Evolutionary conservation across 345 rosid species (phyloP), one percentile per base, ranked within the genome.

Genomic region (Cardiospermum halicacabum): DNA sequence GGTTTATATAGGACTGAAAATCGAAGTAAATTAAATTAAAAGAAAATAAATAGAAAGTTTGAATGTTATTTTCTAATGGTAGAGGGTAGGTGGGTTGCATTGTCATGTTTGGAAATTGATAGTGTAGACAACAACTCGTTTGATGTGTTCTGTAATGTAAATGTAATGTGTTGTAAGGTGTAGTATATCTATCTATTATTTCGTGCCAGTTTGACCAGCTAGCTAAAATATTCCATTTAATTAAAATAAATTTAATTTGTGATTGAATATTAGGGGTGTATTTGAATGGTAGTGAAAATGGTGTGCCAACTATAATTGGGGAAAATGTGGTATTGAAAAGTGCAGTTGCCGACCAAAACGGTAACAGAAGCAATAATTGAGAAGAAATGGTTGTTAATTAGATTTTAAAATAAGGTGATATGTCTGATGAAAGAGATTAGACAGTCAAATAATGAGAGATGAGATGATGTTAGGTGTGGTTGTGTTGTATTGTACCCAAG

Each of bases 401-500:
- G n/a, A n/a, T n/a, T n/a, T n/a, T n/a, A 59, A 25, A 15, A 18
- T 5, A 27, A 60, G 53, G 64, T 60, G 53, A n/a, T 2, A 15
- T 27, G 64, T 60, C 64, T 42, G 1, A n/a, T n/a, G n/a, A n/a
- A n/a, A n/a, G n/a, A 16, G 39, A 15, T 3, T 43, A 21, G 22
- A 34, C 2, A 3, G 13, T 19, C 53, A 37, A 37, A n/a, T 47
- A 13, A 8, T 15, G 22, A 21, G 21, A 43, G 16, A 62, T 62
- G 27, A 62, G 56, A 58, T n/a, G 50, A 36, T n/a, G n/a, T 62
- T 45, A 62, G 56, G 67, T n/a, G 50, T 53, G n/a, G n/a, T n/a
- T n/a, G n/a, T n/a, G n/a, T n/a, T n/a, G n/a, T n/a, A n/a, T n/a
- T n/a, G 59, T 25, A 37, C 50, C 36, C 50, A 51, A 27, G 68